Percentiles rank a stretch among this genome's conserved stretches.
These are phyloP conservation scores for Magnaporthiopsis rhizophila DNA, from an alignment of 2,329 filamentous ascomycete genomes.

Conservation along the genomic window DNA sequence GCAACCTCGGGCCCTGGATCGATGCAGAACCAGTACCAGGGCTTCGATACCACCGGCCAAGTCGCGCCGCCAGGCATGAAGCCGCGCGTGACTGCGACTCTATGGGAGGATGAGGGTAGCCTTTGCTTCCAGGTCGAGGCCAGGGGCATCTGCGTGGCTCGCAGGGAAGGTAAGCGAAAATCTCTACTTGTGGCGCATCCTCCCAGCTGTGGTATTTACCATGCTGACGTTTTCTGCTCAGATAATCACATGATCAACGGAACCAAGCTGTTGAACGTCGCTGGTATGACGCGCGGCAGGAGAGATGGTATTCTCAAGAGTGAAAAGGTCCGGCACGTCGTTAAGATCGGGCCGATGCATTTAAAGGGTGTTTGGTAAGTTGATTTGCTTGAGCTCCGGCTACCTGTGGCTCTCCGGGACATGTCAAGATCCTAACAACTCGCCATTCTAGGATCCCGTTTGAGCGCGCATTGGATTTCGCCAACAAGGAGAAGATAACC, in stretches of 20 bases:
- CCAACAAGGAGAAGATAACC: constrained; percentile 99
- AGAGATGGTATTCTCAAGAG: constrained; percentile 96
- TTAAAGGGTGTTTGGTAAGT: constrained; percentile 92
- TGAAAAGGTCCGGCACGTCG: constrained; percentile 92
- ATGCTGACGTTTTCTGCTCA: constrained; percentile 24
- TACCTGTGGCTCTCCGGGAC: constrained; percentile 5
- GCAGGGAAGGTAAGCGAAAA: constrained; percentile 66
- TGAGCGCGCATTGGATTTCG: constrained; percentile 93
- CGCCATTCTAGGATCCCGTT: constrained; percentile 74
- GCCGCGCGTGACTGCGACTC: constrained; percentile 86
- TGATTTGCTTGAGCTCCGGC: constrained; percentile 6
- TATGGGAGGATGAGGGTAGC: constrained; percentile 98
- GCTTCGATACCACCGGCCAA: constrained; percentile 81
- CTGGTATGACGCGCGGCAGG: constrained; percentile 93
- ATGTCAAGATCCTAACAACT: constrained; percentile 9
- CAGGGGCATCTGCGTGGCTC: constrained; percentile 88
- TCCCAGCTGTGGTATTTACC: neutral
- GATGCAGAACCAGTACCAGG: constrained; percentile 46
- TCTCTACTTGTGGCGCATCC: neutral
- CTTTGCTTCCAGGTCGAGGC: constrained; percentile 97
- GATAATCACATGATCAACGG: constrained; percentile 99
- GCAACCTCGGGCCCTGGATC: constrained; percentile 31
- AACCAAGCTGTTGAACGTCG: constrained; percentile 92
- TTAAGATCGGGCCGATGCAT: constrained; percentile 99
- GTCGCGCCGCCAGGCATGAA: constrained; percentile 91